Conservation (phyloP, 495 filamentous ascomycete species). For the Neurospora sp. region DNA sequence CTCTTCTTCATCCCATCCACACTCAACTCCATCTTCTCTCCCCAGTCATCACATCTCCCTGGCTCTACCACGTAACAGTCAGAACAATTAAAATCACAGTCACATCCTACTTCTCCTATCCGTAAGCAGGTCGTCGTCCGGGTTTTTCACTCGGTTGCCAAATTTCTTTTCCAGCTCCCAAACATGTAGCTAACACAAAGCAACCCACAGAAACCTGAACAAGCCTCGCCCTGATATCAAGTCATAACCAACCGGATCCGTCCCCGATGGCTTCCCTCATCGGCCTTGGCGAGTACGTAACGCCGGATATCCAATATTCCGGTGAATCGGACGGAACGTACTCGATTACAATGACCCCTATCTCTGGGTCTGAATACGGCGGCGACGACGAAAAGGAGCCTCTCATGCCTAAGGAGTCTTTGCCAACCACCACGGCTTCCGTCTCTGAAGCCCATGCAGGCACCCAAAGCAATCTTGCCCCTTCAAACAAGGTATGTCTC, state of each 20-base stretch:
- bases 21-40: no score
- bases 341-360: not conserved
- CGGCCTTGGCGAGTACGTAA: not conserved
- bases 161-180: not conserved
- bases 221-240: not conserved
- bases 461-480: not conserved
- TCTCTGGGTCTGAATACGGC: not conserved
- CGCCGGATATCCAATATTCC: not conserved
- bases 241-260: not conserved
- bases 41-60: not conserved
- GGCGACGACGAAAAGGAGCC: not conserved
- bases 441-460: not conserved
- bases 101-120: not conserved
- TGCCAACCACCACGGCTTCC: not conserved
- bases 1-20: not conserved
- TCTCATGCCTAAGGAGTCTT: not conserved
- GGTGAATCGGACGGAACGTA: not conserved
- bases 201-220: not conserved
- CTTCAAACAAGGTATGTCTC: not conserved
- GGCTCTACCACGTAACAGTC: not conserved
- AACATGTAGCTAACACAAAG: not conserved
- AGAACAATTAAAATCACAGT: not conserved
- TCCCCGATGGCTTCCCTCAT: not conserved
- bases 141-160: no score
- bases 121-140: no score